Base-by-base conservation (phyloP, 2,329 filamentous ascomycete genomes). In the Alternaria sp. region DNA sequence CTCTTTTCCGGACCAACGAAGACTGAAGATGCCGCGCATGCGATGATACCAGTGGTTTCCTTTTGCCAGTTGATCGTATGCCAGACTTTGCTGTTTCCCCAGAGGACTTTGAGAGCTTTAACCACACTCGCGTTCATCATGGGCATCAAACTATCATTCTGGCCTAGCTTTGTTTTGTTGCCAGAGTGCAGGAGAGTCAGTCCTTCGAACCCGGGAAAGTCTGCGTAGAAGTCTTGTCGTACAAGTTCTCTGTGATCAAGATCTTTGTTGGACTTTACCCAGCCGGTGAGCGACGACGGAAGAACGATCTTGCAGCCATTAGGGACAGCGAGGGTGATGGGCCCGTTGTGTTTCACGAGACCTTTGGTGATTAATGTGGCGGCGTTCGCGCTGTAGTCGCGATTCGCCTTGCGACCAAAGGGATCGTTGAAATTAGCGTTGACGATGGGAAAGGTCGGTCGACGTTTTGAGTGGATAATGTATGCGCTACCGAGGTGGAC, bases 161-260 rank as follows among this genome's bases (percentile, higher is more conserved):
- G 39, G 2, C 39, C 39, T 41, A 41, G 39, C 1, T 41, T 41
- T 11, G 39, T n/a, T 13, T 41, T 41, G 8, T 41, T 23, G 11
- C 39, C 39, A 41, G 39, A 41, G 21, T 41, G 39, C 3, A 42
- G 26, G 13, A 42, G 23, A 42, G 24, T 24, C 23, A 26, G 13
- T 5, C 13, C 40, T 42, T 42, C 40, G 40, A 42, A 24, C 2
- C 50, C 50, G 9, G 39, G 50, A 2, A 17, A 34, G 4, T 37
- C 50, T 13, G 31, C 50, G 26, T 36, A 53, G 29, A 53, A 53
- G 9, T 53, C 50, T 7, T 53, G 50, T 21, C 50, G 14, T 9
- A 29, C 39, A 6, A 53, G 23, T 6, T 53, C 50, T 21, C 39
- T 24, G 23, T 53, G 39, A 17, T 53, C 39, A 1, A 53, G 4